Percentiles rank a stretch among this genome's conserved stretches.
These are phyloP conservation scores for Argentina anserina DNA, from an alignment of 306 rosid species.

Conservation along the genomic window DNA sequence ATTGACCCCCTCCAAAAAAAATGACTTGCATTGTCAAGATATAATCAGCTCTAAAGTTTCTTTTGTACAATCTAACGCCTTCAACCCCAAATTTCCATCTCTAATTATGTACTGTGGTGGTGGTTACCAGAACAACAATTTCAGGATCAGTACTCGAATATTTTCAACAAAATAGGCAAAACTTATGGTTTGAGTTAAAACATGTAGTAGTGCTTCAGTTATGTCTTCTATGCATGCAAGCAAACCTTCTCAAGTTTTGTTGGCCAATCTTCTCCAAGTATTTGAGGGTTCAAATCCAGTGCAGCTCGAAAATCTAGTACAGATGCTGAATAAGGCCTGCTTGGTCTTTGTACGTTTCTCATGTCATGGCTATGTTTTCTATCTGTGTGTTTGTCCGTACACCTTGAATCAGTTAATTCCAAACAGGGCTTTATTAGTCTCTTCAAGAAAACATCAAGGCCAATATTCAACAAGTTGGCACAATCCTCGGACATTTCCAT, in stretches of 20 bases:
- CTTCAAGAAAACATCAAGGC: slow-evolving; percentile 65
- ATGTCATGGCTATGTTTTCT: slow-evolving; percentile 7
- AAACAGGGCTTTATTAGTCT: slow-evolving; percentile 65
- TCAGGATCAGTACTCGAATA: slow-evolving; percentile 29
- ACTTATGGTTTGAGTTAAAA: slow-evolving; percentile 21
- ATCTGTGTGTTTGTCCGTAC: slow-evolving; percentile 19
- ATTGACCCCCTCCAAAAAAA: too few species aligned
- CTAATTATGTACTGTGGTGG: slow-evolving; percentile 23
- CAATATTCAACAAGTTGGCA: slow-evolving; percentile 40
- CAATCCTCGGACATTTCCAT: slow-evolving; percentile 45
- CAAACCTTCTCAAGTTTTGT: slow-evolving; percentile 46
- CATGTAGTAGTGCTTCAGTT: slow-evolving; percentile 22
- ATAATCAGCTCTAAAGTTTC: slow-evolving; percentile 36
- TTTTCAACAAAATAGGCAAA: slow-evolving; percentile 17
- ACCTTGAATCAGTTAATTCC: slow-evolving; percentile 45
- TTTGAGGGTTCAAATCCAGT: slow-evolving; percentile 49
- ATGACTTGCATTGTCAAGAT: slow-evolving; percentile 30
- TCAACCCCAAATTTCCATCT: slow-evolving; percentile 33
- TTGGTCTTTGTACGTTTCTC: slow-evolving; percentile 35
- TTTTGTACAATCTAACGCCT: slow-evolving; percentile 42
- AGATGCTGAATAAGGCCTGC: slow-evolving; percentile 33
- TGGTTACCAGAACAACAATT: slow-evolving; percentile 23
- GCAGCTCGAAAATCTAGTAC: slow-evolving; percentile 52
- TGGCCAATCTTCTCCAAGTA: slow-evolving; percentile 68
- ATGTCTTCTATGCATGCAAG: slow-evolving; percentile 36